A percentile compares a stretch with the other conserved stretches of the same genome.
Evolutionary conservation across 2,329 filamentous ascomycete genomes (phyloP).

Genomic region (Paraphoma chrysanthemicola): DNA sequence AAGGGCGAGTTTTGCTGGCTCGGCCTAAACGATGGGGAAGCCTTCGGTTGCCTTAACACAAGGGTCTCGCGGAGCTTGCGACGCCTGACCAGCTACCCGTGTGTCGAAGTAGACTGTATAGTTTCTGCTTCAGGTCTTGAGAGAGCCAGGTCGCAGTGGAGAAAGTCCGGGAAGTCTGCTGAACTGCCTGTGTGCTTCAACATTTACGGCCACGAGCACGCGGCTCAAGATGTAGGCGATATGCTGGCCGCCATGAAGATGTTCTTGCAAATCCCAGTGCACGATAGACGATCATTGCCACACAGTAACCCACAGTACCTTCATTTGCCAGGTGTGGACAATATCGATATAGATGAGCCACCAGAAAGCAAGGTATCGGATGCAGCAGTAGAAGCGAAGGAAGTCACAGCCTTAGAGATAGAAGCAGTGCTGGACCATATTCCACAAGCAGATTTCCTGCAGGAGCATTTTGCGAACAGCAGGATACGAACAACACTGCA

Average conservation of each 20-base stretch:
- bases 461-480: not conserved
- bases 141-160: not conserved
- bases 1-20: not conserved
- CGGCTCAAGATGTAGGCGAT: not conserved
- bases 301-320: slow-evolving; percentile 17
- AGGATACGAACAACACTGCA: not conserved
- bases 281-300: not conserved
- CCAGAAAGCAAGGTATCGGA: not conserved
- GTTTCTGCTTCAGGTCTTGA: not conserved
- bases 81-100: not conserved
- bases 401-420: not conserved
- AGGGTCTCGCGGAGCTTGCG: not conserved
- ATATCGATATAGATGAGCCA: not conserved
- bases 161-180: not conserved
- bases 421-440: not conserved
- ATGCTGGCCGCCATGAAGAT: not conserved
- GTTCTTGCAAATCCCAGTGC: slow-evolving; percentile 6
- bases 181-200: slow-evolving; percentile 1
- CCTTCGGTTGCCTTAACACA: not conserved
- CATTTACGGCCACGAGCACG: slow-evolving; percentile 6
- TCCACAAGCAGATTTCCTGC: not conserved
- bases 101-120: slow-evolving; percentile 1
- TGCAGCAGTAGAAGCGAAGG: not conserved
- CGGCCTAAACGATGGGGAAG: not conserved
- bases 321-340: slow-evolving; percentile 4